Base-by-base conservation (phyloP, 140 eudicot species). In the Oenanthe javanica region DNA sequence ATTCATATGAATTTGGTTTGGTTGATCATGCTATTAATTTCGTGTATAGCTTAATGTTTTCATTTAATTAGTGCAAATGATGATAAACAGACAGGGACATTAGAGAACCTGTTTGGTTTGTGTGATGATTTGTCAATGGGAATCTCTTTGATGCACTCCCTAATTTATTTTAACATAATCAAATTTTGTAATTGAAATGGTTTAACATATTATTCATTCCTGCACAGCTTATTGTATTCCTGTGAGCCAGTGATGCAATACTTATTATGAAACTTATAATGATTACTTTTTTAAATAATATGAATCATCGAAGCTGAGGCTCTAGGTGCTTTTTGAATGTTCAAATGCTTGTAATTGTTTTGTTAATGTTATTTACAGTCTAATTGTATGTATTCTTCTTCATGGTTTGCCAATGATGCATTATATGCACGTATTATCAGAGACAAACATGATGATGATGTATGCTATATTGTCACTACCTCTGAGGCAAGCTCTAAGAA, bases 1-100 rank as follows among this genome's bases (percentile, higher is more conserved):
- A 31, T 31, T 31, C 31, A 31, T 31, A 31, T 31, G 31, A 31
- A 31, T 31, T 31, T 31, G 31, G 31, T 51, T 51, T 51, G 19
- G 19, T 51, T 51, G 57, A 2, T 51, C 57, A 14, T 14, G 57
- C 19, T 14, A 14, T 31, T 51, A 5, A 51, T 51, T 2, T 51
- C 13, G 57, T 13, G 0, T 13, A 14, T 31, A 31, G 13, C 2
- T 47, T 1, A 2, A 8, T 46, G 7, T 14, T 31, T 31, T 31
- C 31, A 31, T 31, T 31, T 31, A 31, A 31, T 82, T 79, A 21
- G 50, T 82, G 89, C 90, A 89, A 78, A 43, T 89, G 96, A 91
- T 75, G 96, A 91, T 83, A 89, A 84, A 86, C 83, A 87, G 96
- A 91, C 96, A 89, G 96, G 96, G 96, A 91, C 96, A 91, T 91